These are phyloP conservation scores for Neohortaea acidophila DNA, from an alignment of 495 filamentous ascomycete species.

Conservation along the genomic window DNA sequence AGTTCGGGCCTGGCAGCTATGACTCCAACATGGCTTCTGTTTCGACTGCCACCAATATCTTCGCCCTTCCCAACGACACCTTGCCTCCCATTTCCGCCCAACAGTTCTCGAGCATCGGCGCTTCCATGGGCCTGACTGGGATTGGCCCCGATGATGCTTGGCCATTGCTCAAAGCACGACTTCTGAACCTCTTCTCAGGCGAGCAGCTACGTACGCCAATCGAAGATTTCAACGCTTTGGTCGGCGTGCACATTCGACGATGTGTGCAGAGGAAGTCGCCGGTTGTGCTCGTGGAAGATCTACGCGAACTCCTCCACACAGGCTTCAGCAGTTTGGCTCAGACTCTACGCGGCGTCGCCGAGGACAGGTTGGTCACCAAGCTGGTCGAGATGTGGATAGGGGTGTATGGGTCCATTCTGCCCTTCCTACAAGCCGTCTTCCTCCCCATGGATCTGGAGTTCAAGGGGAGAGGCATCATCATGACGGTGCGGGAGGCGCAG, in stretches of 20 bases:
- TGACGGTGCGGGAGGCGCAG: slow-evolving; percentile 57
- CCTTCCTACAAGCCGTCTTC: slow-evolving; percentile 93
- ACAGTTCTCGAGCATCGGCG: slow-evolving; percentile 18
- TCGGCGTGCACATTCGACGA: slow-evolving; percentile 30
- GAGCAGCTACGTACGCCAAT: slow-evolving; percentile 80
- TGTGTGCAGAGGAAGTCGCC: slow-evolving; percentile 27
- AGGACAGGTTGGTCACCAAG: slow-evolving; percentile 69
- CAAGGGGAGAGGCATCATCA: slow-evolving; percentile 61
- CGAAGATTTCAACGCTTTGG: slow-evolving; percentile 86
- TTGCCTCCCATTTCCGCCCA: slow-evolving; percentile 5
- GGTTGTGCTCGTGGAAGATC: slow-evolving; percentile 43
- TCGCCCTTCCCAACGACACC: slow-evolving; percentile 14
- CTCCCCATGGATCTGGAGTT: slow-evolving; percentile 90
- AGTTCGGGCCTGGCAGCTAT: slow-evolving; percentile 17
- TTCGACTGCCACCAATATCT: slow-evolving; percentile 6
- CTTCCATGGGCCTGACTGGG: slow-evolving; percentile 53
- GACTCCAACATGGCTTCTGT: slow-evolving; percentile 20
- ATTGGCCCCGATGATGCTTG: slow-evolving; percentile 86
- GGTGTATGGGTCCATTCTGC: slow-evolving; percentile 75
- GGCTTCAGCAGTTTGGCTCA: slow-evolving; percentile 81
- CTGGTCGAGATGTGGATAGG: slow-evolving; percentile 89
- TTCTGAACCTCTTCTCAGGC: slow-evolving; percentile 85
- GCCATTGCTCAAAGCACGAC: slow-evolving; percentile 78
- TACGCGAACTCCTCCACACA: slow-evolving; percentile 61
- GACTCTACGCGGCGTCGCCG: slow-evolving; percentile 55